Percentiles rank a stretch among this genome's conserved stretches.
phyloP scores from a whole-genome alignment of 164 flowering plant species.

The Akebia trifoliata region DNA sequence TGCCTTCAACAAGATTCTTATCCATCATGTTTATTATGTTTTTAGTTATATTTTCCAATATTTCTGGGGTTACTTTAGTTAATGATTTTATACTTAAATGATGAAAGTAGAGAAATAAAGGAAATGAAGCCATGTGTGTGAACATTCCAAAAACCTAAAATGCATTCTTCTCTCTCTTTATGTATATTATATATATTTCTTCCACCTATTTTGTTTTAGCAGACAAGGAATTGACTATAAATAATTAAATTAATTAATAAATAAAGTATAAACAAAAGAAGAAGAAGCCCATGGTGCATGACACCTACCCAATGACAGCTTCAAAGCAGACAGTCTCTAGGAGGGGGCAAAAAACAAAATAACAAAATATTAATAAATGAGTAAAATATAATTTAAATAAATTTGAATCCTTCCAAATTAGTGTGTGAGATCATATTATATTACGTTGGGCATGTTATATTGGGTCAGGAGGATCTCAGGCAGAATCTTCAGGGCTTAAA shows the following conservation, averaged over 20 bases:
- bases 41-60: neutral
- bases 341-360: constrained; percentile 13
- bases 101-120: neutral
- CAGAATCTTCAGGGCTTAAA: constrained; percentile 47
- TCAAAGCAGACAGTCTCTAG: constrained; percentile 34
- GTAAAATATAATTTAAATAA: constrained; percentile 9
- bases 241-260: constrained; percentile 9
- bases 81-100: neutral
- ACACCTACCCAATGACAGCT: constrained; percentile 41
- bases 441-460: constrained; percentile 31
- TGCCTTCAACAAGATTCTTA: constrained; percentile 24
- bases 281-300: constrained; percentile 27
- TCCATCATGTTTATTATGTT: constrained; percentile 24
- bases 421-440: constrained; percentile 23
- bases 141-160: constrained; percentile 9
- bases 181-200: neutral
- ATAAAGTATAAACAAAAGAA: constrained; percentile 17
- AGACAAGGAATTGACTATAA: constrained; percentile 21
- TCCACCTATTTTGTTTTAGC: constrained; percentile 15
- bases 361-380: neutral
- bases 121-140: constrained; percentile 3
- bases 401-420: constrained; percentile 33
- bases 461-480: constrained; percentile 63
- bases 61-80: neutral
- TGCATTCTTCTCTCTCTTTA: constrained; percentile 12